A percentile compares a stretch with the other conserved stretches of the same genome.
Evolutionary conservation across 179 eudicot species (phyloP).

Genomic region (Amaranthus tricolor): DNA sequence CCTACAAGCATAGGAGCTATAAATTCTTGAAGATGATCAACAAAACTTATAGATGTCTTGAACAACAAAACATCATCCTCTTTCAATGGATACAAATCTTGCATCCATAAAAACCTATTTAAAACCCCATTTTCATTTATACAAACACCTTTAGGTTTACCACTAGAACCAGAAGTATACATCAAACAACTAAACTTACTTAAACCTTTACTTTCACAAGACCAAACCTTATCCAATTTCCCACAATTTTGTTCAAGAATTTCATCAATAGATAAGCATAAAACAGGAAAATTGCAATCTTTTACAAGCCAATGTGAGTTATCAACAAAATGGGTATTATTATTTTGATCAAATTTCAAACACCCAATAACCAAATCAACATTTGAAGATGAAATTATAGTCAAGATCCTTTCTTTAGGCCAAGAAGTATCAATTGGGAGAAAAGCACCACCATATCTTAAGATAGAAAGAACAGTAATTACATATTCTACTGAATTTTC

Average conservation of each 20-base stretch:
- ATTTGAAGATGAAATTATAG: conserved; percentile 56
- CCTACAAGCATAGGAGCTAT: conserved; percentile 69
- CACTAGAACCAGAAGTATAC: conserved; percentile 96
- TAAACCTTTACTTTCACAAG: conserved; percentile 53
- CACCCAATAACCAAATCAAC: conserved; percentile 57
- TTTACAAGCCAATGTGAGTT: conserved; percentile 45
- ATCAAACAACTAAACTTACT: conserved; percentile 73
- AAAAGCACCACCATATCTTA: conserved; percentile 77
- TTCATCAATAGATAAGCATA: conserved; percentile 41
- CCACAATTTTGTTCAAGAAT: conserved; percentile 37
- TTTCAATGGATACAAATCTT: conserved; percentile 56
- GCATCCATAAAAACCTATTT: conserved; percentile 90
- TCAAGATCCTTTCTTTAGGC: conserved; percentile 71
- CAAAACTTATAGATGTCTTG: conserved; percentile 80
- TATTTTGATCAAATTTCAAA: conserved; percentile 30
- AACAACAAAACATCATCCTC: conserved; percentile 62
- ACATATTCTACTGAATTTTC: conserved; percentile 80
- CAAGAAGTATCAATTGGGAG: conserved; percentile 77
- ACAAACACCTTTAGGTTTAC: conserved; percentile 89
- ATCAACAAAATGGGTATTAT: conserved; percentile 33
- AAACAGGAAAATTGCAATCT: conserved; percentile 38
- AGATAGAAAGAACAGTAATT: conserved; percentile 64
- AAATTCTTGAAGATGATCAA: conserved; percentile 93
- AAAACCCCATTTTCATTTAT: conserved; percentile 85
- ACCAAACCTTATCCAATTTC: conserved; percentile 44